Evolutionary conservation across 768 basidiomycete genomes (phyloP).

Genomic region (Amyloporia xantha): DNA sequence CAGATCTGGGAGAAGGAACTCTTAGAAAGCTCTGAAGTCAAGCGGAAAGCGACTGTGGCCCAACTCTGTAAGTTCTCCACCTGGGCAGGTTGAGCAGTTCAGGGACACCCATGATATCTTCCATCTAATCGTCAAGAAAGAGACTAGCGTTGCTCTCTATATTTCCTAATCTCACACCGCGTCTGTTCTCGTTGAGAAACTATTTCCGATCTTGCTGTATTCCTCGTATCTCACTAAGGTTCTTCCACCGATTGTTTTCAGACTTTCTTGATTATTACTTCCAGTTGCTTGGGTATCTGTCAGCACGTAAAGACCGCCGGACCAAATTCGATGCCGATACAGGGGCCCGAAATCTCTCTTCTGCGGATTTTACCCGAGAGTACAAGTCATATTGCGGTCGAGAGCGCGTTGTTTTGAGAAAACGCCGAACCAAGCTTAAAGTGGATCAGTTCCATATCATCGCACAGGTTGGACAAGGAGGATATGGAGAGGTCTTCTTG

Average conservation of each 20-base stretch:
- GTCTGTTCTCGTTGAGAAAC: background rate
- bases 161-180: no score
- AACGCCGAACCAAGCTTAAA: constrained; percentile 85
- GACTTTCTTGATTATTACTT: constrained; percentile 99
- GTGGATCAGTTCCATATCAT: constrained; percentile 98
- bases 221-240: background rate
- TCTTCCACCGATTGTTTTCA: constrained; percentile 21
- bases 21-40: constrained; percentile 80
- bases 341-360: constrained; percentile 48
- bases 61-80: constrained; percentile 83
- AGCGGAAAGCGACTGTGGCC: constrained; percentile 92
- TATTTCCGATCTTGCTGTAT: background rate
- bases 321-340: constrained; percentile 82
- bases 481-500: constrained; percentile 96
- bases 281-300: constrained; percentile 85
- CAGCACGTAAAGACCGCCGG: constrained; percentile 78
- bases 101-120: background rate
- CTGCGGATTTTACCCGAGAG: constrained; percentile 62
- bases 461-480: constrained; percentile 97
- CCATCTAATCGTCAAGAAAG: no score
- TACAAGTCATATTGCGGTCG: constrained; percentile 91
- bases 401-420: constrained; percentile 88
- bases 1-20: constrained; percentile 84
- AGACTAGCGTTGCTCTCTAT: no score
- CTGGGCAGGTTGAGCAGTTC: no score